Conservation (phyloP, 2,329 filamentous ascomycete species). For the Calonectria pteridis region DNA sequence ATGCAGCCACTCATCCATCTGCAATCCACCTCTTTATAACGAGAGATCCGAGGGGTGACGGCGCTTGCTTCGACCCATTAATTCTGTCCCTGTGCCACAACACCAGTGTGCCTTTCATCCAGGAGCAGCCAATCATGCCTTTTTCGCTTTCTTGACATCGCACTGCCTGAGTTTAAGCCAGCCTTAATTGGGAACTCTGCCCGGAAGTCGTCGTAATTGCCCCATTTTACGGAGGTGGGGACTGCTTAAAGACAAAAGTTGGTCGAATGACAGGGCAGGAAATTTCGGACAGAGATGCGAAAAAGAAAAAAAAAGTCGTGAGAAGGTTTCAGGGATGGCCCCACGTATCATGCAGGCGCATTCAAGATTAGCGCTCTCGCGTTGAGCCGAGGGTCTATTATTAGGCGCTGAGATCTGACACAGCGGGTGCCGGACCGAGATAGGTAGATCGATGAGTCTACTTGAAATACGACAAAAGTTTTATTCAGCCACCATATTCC, state of each 20-base stretch:
- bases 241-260: no score
- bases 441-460: background rate
- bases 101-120: no score
- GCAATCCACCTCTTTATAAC: background rate
- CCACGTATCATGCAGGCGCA: background rate
- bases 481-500: background rate
- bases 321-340: background rate
- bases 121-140: background rate
- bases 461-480: background rate
- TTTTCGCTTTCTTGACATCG: background rate
- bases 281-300: background rate
- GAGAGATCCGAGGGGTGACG: background rate
- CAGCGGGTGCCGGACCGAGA: background rate
- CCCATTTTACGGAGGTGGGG: no score
- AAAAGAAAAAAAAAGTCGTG: background rate
- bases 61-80: background rate
- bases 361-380: background rate
- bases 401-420: background rate
- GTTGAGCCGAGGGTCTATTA: background rate
- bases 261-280: background rate
- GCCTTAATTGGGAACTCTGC: background rate
- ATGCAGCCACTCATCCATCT: background rate
- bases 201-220: background rate
- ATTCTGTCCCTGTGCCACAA: background rate
- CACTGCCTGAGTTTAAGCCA: background rate